A percentile compares a stretch with the other conserved stretches of the same genome.
Evolutionary conservation across 345 rosid genomes (phyloP).

Genomic region (Bretschneidera sinensis): DNA sequence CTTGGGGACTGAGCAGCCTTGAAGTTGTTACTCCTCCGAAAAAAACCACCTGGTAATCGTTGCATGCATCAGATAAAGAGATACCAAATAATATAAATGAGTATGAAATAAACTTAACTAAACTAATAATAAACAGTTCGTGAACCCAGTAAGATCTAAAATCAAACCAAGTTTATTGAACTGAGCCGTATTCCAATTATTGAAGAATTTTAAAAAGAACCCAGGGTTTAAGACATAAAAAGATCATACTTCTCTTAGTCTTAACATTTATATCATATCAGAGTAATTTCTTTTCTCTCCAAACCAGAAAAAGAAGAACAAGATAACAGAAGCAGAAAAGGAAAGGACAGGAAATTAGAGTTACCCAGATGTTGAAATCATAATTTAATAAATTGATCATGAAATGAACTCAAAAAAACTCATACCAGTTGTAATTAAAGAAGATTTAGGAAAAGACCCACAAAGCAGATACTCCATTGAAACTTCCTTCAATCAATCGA

Average conservation of each 20-base stretch:
- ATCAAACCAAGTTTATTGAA: no score
- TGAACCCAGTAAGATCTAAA: no score
- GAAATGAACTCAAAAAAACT: conserved; percentile 1
- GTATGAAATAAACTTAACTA: not conserved
- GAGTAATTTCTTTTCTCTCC: not conserved
- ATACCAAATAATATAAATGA: not conserved
- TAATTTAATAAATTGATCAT: not conserved
- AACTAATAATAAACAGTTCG: no score
- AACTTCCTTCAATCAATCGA: not conserved
- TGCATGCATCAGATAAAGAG: conserved; percentile 17
- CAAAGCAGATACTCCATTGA: conserved; percentile 59
- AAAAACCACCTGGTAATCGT: conserved; percentile 24
- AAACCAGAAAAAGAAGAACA: no score
- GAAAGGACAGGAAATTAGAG: no score
- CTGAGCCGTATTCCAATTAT: no score
- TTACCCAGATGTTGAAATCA: not conserved
- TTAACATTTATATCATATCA: not conserved
- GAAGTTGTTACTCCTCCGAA: conserved; percentile 26
- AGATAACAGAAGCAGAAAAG: not conserved
- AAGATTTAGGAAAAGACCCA: conserved; percentile 22
- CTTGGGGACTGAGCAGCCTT: conserved; percentile 22
- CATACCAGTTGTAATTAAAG: conserved; percentile 39
- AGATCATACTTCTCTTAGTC: not conserved
- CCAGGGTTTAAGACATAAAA: no score
- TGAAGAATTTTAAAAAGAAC: not conserved